phyloP scores from a whole-genome alignment of 179 eudicot genomes.

The Drosera spatulata region DNA sequence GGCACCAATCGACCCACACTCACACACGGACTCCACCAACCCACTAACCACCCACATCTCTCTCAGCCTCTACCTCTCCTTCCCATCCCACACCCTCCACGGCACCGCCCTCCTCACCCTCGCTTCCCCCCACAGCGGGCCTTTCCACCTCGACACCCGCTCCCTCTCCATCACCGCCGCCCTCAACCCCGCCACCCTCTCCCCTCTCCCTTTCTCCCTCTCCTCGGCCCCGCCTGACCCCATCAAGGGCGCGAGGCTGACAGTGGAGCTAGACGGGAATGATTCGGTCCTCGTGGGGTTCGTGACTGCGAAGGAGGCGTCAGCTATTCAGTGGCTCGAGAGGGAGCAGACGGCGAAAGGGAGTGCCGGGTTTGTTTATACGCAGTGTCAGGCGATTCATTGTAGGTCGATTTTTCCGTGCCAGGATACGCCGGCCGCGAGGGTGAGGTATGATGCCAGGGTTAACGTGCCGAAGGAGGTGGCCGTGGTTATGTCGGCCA shows the following conservation, averaged over 20 bases:
- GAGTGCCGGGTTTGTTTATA: slow-evolving; percentile 59
- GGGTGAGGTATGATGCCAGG: slow-evolving; percentile 45
- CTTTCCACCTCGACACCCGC: slow-evolving; percentile 61
- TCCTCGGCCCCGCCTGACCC: slow-evolving; percentile 14
- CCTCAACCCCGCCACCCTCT: slow-evolving; percentile 18
- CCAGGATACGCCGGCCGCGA: slow-evolving; percentile 88
- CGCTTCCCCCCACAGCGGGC: slow-evolving; percentile 43
- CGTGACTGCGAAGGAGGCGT: slow-evolving; percentile 32
- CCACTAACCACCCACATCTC: slow-evolving; percentile 80
- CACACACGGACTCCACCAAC: slow-evolving; percentile 62
- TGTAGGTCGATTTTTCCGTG: slow-evolving; percentile 82
- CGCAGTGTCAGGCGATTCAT: slow-evolving; percentile 90
- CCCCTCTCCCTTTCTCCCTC: slow-evolving; percentile 32
- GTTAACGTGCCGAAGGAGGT: slow-evolving; percentile 51
- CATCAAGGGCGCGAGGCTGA: slow-evolving; percentile 40
- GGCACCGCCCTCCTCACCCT: slow-evolving; percentile 58
- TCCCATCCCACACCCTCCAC: slow-evolving; percentile 55
- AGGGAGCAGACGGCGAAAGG: slow-evolving; percentile 79
- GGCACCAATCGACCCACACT: slow-evolving; percentile 82
- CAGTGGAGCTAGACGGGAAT: slow-evolving; percentile 25
- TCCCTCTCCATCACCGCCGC: slow-evolving; percentile 47
- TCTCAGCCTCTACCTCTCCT: slow-evolving; percentile 66
- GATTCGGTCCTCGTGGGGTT: slow-evolving; percentile 22
- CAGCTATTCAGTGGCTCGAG: slow-evolving; percentile 87
- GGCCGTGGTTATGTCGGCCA: slow-evolving; percentile 74